These are phyloP conservation scores for Phascolomyces articulosus DNA, from an alignment of 371 early-diverging fungal genomes.

Conservation along the genomic window DNA sequence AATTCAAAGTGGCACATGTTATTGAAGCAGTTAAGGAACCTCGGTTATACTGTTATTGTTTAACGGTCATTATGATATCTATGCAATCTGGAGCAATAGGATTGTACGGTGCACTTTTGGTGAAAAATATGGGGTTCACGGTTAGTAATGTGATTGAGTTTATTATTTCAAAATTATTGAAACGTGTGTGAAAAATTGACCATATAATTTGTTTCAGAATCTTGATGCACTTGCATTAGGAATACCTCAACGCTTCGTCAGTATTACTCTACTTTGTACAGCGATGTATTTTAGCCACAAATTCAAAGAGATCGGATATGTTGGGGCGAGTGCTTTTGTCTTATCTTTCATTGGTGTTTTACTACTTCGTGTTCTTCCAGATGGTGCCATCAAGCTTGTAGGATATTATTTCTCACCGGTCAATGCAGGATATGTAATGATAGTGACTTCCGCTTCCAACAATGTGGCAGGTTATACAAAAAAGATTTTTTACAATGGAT, in stretches of 20 bases:
- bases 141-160: conserved; percentile 17
- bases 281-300: too few relatives aligned
- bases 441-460: conserved; percentile 7
- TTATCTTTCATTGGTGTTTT: too few relatives aligned
- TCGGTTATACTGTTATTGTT: conserved; percentile 30
- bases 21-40: conserved; percentile 33
- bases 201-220: too few relatives aligned
- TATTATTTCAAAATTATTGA: too few relatives aligned
- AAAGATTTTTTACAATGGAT: conserved; percentile 16
- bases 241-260: too few relatives aligned
- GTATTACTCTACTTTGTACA: too few relatives aligned
- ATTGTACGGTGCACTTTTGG: conserved; percentile 30
- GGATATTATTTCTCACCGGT: conserved; percentile 1
- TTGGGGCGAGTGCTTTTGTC: too few relatives aligned
- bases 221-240: too few relatives aligned
- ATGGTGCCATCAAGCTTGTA: too few relatives aligned
- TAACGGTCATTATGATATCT: conserved; percentile 29
- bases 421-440: conserved; percentile 19
- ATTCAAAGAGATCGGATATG: too few relatives aligned
- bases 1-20: conserved; percentile 30
- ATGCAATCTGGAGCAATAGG: conserved; percentile 40
- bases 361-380: too few relatives aligned
- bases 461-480: conserved; percentile 13
- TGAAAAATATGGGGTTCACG: conserved; percentile 31
- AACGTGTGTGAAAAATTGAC: too few relatives aligned